Conservation (phyloP, 441 rosid species). For the Gossypium aridum region DNA sequence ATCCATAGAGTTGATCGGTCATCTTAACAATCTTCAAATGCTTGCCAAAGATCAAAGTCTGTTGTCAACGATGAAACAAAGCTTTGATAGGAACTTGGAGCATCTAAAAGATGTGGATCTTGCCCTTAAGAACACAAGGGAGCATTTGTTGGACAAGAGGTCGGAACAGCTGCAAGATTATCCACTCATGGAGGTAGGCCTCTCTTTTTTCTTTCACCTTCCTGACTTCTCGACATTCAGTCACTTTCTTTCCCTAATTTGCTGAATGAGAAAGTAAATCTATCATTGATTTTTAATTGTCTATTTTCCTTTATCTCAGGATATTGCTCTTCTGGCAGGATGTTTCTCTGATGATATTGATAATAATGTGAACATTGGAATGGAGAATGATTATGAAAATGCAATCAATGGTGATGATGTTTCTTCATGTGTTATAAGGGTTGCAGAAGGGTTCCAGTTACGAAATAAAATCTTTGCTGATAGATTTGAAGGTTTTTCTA, state of each 20-base stretch:
- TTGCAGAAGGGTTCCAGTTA: conserved; percentile 40
- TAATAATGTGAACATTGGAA: conserved; percentile 26
- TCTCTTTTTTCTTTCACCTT: not conserved
- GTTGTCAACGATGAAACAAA: conserved; percentile 37
- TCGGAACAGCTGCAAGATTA: conserved; percentile 29
- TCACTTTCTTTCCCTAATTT: conserved; percentile 8
- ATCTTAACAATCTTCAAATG: conserved; percentile 49
- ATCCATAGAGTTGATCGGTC: conserved; percentile 48
- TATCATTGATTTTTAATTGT: not conserved
- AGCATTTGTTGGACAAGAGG: conserved; percentile 23
- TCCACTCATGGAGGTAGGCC: conserved; percentile 38
- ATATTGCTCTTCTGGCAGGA: conserved; percentile 24
- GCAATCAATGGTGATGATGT: conserved; percentile 34
- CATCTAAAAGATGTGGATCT: conserved; percentile 54
- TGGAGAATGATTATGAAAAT: conserved; percentile 29
- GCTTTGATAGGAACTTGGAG: conserved; percentile 46
- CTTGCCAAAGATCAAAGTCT: conserved; percentile 47
- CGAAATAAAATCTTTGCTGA: conserved; percentile 40
- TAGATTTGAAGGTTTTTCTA: conserved; percentile 44
- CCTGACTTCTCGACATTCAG: not conserved
- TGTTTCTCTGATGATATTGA: conserved; percentile 35
- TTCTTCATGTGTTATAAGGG: conserved; percentile 42
- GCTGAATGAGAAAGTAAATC: not conserved
- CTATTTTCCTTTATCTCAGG: conserved; percentile 36
- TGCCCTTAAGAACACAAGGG: conserved; percentile 39